These are phyloP conservation scores for Geranomyces variabilis DNA, from an alignment of 192 early-diverging fungal species.

Conservation along the genomic window DNA sequence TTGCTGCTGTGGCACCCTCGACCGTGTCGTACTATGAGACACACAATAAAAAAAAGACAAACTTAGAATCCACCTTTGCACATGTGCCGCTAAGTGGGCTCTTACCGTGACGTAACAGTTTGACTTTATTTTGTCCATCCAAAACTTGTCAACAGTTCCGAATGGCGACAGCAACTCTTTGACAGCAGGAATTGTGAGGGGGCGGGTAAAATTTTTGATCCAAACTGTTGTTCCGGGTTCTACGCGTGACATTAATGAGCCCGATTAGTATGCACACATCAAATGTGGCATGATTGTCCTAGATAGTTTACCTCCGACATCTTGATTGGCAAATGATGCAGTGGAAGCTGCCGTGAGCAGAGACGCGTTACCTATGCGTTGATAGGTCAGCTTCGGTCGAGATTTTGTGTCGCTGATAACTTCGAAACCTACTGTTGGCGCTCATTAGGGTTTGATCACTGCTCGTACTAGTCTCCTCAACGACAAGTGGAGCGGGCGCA, in stretches of 20 bases:
- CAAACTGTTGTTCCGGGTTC: conserved; percentile 10
- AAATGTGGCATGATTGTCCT: too few relatives aligned
- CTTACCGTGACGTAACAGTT: conserved; percentile 49
- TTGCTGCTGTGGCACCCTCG: conserved; percentile 18
- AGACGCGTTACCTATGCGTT: too few relatives aligned
- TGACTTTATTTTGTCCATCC: conserved; percentile 53
- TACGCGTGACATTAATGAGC: neutral
- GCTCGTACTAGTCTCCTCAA: too few relatives aligned
- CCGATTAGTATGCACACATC: neutral
- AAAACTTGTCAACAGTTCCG: conserved; percentile 40
- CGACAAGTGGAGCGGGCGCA: too few relatives aligned
- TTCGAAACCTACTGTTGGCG: too few relatives aligned
- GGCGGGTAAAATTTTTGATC: conserved; percentile 41
- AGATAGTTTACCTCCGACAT: too few relatives aligned
- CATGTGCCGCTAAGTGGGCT: neutral
- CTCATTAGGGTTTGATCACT: too few relatives aligned
- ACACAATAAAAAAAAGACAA: neutral
- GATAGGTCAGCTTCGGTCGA: too few relatives aligned
- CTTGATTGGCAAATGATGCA: too few relatives aligned
- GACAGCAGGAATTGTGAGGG: conserved; percentile 32
- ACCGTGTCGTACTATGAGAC: conserved; percentile 29
- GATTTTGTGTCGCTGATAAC: too few relatives aligned
- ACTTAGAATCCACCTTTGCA: neutral
- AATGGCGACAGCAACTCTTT: conserved; percentile 29
- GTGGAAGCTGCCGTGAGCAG: too few relatives aligned